These are phyloP conservation scores for Aspergillus ochraceus DNA, from an alignment of 2,329 filamentous ascomycete species.

Conservation along the genomic window DNA sequence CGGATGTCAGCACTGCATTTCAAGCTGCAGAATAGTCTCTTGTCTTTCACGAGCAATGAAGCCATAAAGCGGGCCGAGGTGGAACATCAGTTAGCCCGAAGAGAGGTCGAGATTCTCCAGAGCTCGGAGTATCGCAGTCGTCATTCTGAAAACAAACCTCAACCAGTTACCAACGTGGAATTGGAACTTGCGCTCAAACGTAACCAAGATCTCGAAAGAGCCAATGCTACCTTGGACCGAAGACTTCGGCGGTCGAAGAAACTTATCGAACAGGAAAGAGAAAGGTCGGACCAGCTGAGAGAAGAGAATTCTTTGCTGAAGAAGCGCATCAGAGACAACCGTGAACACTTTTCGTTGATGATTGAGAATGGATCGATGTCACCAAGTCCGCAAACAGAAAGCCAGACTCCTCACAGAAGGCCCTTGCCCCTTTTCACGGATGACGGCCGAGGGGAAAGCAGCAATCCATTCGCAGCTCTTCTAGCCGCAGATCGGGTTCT, in stretches of 20 bases:
- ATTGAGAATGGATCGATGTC: constrained; percentile 71
- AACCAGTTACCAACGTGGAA: constrained; percentile 46
- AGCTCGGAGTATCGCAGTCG: constrained; percentile 69
- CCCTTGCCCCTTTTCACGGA: constrained; percentile 42
- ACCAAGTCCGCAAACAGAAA: constrained; percentile 58
- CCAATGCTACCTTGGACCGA: constrained; percentile 63
- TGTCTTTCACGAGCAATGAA: constrained; percentile 80
- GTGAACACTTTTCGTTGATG: constrained; percentile 79
- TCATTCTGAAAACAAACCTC: constrained; percentile 50
- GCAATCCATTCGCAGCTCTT: constrained; percentile 73
- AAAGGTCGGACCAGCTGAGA: constrained; percentile 66
- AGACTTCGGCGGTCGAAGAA: constrained; percentile 73
- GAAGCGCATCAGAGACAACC: constrained; percentile 82
- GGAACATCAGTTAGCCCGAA: constrained; percentile 86
- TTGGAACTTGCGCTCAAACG: constrained; percentile 61
- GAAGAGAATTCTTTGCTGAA: constrained; percentile 78
- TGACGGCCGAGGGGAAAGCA: constrained; percentile 51
- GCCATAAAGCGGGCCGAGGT: constrained; percentile 84
- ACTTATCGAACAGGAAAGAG: constrained; percentile 74
- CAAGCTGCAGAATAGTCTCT: constrained; percentile 83
- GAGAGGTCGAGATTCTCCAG: constrained; percentile 82
- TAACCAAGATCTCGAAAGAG: constrained; percentile 65
- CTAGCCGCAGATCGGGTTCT: constrained; percentile 73
- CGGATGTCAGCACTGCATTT: constrained; percentile 87
- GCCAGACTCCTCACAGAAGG: constrained; percentile 45